Base-by-base conservation (phyloP, 495 filamentous ascomycete genomes). In the Cenococcum geophilum region DNA sequence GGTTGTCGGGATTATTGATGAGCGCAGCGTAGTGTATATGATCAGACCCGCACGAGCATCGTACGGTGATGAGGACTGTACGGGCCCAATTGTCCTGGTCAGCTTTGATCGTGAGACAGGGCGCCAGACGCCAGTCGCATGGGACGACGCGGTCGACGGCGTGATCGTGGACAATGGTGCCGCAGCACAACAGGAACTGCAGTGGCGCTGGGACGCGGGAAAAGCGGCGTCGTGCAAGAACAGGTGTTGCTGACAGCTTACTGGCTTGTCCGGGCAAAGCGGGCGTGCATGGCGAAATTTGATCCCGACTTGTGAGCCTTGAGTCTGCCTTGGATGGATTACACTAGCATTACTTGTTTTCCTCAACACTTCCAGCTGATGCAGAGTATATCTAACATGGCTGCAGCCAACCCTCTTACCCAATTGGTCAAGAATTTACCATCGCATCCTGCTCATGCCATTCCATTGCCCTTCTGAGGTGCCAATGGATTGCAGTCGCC, bases 1-100 rank as follows among this genome's bases (percentile, higher is more conserved):
- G 11, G 48, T 69, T 37, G 57, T 63, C 37, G 66, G 56, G 14
- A 57, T 47, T 10, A 22, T 64, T 4, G 66, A 69, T 59, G 60
- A 69, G 45, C 50, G 66, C 0, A 60, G 22, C 36, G 35, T 69
- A 4, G 57, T 69, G 4, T 65, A 65, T 40, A 63, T 69, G 59
- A 40, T 66, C 1, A 27, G 50, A 12, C 57, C 62, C 0, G 57
- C 43, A n/a, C 34, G 52, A 22, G 3, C 6, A 32, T 55, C 58
- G 16, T 64, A 64, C 37, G 49, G 2, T 0, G 16, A 58, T 0
- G 55, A 54, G 4, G 62, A 68, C n/a, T 35, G 48, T 8, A 32
- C 37, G 11, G 63, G 63, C 21, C 53, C 52, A n/a, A 47, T 69
- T 21, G 55, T 69, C 20, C 25, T 66, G 1, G 35, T 69, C 1